Evolutionary conservation across 768 basidiomycete genomes (phyloP).

Genomic region (Psilocybe tampanensis): DNA sequence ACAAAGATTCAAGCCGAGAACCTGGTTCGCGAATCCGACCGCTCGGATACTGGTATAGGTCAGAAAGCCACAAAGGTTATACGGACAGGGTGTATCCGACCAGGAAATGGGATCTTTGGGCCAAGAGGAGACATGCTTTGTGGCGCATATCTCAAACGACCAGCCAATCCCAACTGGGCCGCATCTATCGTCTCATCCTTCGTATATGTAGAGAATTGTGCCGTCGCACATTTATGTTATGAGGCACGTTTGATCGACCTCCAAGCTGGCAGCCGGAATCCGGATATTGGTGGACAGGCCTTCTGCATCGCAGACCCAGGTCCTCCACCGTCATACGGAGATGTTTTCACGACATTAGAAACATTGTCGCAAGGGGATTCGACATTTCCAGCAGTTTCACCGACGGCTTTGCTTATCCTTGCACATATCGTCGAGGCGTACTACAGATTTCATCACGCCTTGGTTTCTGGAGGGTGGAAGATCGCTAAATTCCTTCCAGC

Average conservation of each 20-base stretch:
- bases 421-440: slow-evolving; percentile 60
- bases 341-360: slow-evolving; percentile 56
- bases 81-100: slow-evolving; percentile 76
- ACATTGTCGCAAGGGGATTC: slow-evolving; percentile 61
- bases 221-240: slow-evolving; percentile 71
- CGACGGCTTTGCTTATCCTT: slow-evolving; percentile 67
- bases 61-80: slow-evolving; percentile 30
- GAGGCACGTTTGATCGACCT: slow-evolving; percentile 70
- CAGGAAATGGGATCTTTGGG: slow-evolving; percentile 77
- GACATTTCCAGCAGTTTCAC: slow-evolving; percentile 55
- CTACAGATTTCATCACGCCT: slow-evolving; percentile 47
- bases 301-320: slow-evolving; percentile 71
- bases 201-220: slow-evolving; percentile 77
- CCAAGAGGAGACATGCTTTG: slow-evolving; percentile 74
- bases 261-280: slow-evolving; percentile 32
- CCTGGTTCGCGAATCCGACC: slow-evolving; percentile 41
- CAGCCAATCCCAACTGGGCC: slow-evolving; percentile 67
- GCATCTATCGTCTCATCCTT: slow-evolving; percentile 60
- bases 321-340: slow-evolving; percentile 62
- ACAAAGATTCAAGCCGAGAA: slow-evolving; percentile 64
- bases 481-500: slow-evolving; percentile 40
- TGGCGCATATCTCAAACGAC: slow-evolving; percentile 62
- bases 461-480: slow-evolving; percentile 31
- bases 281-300: slow-evolving; percentile 75
- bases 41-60: slow-evolving; percentile 28